Percentiles rank a stretch among this genome's conserved stretches.
Conservation (phyloP, 345 rosid species). For the Aquilaria malaccensis region DNA sequence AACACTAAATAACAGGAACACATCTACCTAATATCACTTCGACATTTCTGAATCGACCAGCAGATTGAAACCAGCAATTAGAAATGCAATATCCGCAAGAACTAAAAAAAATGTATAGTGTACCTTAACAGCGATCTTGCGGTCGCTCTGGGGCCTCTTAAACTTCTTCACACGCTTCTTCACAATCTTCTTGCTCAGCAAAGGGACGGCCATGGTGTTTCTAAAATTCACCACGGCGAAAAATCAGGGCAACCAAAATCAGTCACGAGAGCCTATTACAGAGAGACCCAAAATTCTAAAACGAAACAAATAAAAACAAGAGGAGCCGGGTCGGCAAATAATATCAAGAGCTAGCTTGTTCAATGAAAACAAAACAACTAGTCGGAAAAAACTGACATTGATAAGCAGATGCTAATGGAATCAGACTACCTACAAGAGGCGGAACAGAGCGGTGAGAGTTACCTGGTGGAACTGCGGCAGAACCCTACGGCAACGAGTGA, state of each 20-base stretch:
- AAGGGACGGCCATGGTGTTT: constrained; percentile 57
- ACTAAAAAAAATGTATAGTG: background rate
- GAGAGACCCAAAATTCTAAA: background rate
- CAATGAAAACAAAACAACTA: background rate
- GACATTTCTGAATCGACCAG: too few species aligned
- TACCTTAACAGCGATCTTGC: constrained; percentile 55
- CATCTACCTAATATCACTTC: too few species aligned
- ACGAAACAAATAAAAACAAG: background rate
- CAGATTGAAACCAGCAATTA: too few species aligned
- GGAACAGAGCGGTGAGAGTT: background rate
- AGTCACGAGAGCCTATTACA: background rate
- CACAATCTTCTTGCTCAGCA: constrained; percentile 49
- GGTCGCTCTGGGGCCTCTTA: constrained; percentile 62
- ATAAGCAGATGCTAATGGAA: too few species aligned
- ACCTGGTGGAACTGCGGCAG: constrained; percentile 16
- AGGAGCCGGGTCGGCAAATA: background rate
- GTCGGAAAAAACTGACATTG: too few species aligned
- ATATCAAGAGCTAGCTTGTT: too few species aligned
- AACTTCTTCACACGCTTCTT: constrained; percentile 68
- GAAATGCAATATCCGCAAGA: too few species aligned
- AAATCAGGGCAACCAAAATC: background rate
- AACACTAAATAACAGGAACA: too few species aligned
- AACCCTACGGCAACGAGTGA: constrained; percentile 4
- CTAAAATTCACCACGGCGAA: background rate
- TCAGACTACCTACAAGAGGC: background rate